Evolutionary conservation across 768 basidiomycete genomes (phyloP), one percentile per base, ranked within the genome.

Genomic region (Calocybe gangraenosa): DNA sequence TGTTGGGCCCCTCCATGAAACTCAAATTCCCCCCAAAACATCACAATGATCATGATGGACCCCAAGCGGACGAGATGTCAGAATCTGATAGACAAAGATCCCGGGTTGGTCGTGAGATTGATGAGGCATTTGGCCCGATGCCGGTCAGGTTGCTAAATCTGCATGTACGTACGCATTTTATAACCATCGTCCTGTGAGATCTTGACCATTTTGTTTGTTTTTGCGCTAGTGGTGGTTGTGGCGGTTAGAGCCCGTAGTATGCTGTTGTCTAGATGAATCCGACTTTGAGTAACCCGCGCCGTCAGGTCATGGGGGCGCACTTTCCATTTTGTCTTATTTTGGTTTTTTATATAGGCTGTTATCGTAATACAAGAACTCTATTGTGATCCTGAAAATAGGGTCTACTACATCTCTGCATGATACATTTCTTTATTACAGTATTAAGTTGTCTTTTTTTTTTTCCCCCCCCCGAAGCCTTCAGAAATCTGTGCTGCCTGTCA

Each of bases 221-320:
- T 13, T 10, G n/a, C 36, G 23, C 13, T 51, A 90, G 88, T 90
- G 88, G 87, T 92, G 89, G 88, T 80, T 82, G 82, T 85, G 83
- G 84, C 77, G 79, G 43, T 41, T 85, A 1, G 78, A 84, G 53
- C 78, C 81, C 3, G 58, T 84, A 15, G 41, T 85, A 8, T 81
- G 79, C 54, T 89, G 84, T 41, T 83, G 79, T 57, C 60, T 76
- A 23, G 68, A 74, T 11, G 86, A 87, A 7, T 69, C 72, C 2
- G 79, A 82, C 36, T 54, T 58, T 22, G 71, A 74, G 37, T 60
- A 59, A 49, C 64, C 53, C 49, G 25, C 25, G 5, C n/a, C n/a
- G n/a, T n/a, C n/a, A n/a, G n/a, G n/a, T n/a, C n/a, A n/a, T n/a
- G 5, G 25, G 11, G 25, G 25, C 25, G 11, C 25, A 28, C 11